phyloP scores from a whole-genome alignment of 108 stramenopile genomes.

The Fistulifera solaris region DNA sequence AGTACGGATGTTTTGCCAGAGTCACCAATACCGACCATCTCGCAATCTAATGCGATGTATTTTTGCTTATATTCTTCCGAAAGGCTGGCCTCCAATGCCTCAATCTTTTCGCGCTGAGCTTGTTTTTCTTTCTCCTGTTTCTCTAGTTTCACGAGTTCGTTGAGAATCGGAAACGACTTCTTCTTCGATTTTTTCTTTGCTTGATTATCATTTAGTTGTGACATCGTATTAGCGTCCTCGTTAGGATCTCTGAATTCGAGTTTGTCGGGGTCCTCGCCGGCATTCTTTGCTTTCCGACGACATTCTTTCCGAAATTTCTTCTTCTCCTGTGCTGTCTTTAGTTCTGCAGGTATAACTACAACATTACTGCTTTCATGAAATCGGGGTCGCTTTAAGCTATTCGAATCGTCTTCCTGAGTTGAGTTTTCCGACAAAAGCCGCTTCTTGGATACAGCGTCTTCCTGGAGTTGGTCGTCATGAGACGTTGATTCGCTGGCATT shows the following conservation, averaged over 20 bases:
- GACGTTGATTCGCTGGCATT: neutral
- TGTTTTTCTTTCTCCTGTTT: constrained; percentile 33
- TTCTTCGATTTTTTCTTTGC: constrained; percentile 12
- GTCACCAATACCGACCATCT: constrained; percentile 95
- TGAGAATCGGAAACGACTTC: constrained; percentile 55
- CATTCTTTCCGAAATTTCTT: constrained; percentile 82
- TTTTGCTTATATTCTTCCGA: constrained; percentile 29
- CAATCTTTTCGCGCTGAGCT: constrained; percentile 19
- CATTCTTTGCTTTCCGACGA: constrained; percentile 42
- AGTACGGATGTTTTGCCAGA: constrained; percentile 73
- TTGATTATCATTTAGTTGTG: constrained; percentile 8
- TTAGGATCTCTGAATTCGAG: neutral
- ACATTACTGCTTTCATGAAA: constrained; percentile 15
- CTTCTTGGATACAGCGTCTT: constrained; percentile 1
- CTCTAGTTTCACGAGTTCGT: constrained; percentile 52
- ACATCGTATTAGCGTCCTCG: constrained; percentile 2
- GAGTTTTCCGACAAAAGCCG: neutral
- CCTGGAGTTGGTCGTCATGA: neutral
- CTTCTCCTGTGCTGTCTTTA: constrained; percentile 43
- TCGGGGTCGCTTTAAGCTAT: constrained; percentile 5
- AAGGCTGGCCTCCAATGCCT: constrained; percentile 31
- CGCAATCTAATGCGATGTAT: constrained; percentile 92
- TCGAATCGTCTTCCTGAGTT: constrained; percentile 7
- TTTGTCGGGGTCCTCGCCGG: constrained; percentile 23
- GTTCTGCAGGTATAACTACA: constrained; percentile 37